These are phyloP conservation scores for Naumovozyma castellii DNA, from an alignment of 805 yeast genomes.

Conservation along the genomic window DNA sequence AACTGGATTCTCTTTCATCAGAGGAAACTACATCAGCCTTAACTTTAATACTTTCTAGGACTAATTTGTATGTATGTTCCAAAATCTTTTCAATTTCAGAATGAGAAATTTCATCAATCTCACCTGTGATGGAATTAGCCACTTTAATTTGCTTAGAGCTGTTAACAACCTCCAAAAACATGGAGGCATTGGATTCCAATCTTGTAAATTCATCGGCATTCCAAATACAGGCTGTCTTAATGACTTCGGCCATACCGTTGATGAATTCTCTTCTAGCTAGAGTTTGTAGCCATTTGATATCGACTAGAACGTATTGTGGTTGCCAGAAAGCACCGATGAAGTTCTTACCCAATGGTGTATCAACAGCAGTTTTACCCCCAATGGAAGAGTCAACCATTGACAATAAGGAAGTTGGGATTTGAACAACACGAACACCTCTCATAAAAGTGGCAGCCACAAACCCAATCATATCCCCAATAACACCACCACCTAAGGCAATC, in stretches of 20 bases:
- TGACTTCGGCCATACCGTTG: conserved; percentile 97
- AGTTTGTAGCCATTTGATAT: conserved; percentile 76
- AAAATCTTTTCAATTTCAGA: conserved; percentile 62
- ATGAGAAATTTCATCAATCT: conserved; percentile 25
- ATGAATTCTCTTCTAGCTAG: conserved; percentile 89
- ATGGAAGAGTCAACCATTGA: conserved; percentile 98
- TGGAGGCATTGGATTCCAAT: conserved; percentile 64
- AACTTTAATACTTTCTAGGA: conserved; percentile 75
- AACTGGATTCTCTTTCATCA: conserved; percentile 92
- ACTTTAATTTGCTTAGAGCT: conserved; percentile 19
- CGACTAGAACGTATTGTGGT: conserved; percentile 80
- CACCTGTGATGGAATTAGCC: conserved; percentile 6
- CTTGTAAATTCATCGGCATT: conserved; percentile 79
- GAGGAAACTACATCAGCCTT: conserved; percentile 89
- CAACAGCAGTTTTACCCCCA: conserved; percentile 98
- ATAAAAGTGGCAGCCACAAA: conserved; percentile 98
- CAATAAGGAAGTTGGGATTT: conserved; percentile 84
- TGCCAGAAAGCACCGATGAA: conserved; percentile 97
- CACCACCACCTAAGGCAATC: conserved; percentile 95
- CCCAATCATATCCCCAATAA: conserved; percentile 98
- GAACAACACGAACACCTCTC: conserved; percentile 94
- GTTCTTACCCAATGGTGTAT: conserved; percentile 92
- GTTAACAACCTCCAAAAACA: conserved; percentile 59
- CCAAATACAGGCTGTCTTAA: conserved; percentile 98
- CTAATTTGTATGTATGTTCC: conserved; percentile 69